phyloP scores from a whole-genome alignment of 305 asterid genomes.

The Withania somnifera region DNA sequence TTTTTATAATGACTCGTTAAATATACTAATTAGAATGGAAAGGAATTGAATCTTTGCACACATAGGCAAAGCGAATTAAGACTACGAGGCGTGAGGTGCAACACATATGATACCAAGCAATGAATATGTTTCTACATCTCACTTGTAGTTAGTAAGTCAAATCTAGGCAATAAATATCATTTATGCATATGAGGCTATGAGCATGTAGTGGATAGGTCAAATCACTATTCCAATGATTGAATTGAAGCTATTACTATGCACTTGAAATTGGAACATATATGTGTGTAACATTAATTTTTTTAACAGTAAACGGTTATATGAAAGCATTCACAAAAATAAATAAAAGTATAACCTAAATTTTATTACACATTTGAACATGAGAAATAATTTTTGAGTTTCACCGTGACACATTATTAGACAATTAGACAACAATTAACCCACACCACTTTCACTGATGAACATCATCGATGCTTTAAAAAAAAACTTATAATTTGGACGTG shows the following conservation, averaged over 20 bases:
- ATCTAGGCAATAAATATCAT: background rate
- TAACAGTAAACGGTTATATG: background rate
- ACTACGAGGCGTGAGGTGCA: too few species aligned
- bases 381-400: background rate
- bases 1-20: too few species aligned
- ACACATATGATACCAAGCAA: background rate
- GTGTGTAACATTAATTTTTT: background rate
- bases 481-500: background rate
- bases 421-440: background rate
- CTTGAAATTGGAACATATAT: background rate
- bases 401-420: background rate
- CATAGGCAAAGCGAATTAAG: too few species aligned
- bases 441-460: background rate
- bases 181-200: background rate
- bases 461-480: background rate
- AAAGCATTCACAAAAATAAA: background rate
- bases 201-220: background rate
- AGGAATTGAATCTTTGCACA: background rate
- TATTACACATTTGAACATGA: background rate
- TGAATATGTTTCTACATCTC: background rate
- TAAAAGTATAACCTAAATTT: background rate
- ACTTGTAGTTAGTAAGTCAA: background rate
- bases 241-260: background rate
- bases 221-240: background rate
- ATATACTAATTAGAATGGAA: background rate